Evolutionary conservation across 306 rosid genomes (phyloP).

Genomic region (Cotoneaster glaucophyllus): DNA sequence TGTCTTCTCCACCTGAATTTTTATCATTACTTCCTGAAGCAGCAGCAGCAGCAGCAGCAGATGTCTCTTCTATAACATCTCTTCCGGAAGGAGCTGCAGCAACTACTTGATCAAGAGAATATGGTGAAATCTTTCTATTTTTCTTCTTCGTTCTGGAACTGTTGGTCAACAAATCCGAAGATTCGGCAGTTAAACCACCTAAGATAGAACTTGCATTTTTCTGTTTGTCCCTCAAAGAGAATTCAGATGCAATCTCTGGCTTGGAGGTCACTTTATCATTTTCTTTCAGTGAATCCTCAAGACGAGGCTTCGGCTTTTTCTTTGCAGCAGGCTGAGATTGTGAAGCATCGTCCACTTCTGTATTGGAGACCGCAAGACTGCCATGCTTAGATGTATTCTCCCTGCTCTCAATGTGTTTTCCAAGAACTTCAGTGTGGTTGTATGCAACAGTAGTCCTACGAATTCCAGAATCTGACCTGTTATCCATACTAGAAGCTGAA

Average conservation of each 20-base stretch:
- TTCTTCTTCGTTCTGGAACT: constrained; percentile 21
- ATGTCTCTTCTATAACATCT: constrained; percentile 25
- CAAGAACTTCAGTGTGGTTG: constrained; percentile 30
- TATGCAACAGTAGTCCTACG: constrained; percentile 10
- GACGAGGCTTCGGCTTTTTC: constrained; percentile 28
- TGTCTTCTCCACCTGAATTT: constrained; percentile 11
- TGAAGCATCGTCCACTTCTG: constrained; percentile 25
- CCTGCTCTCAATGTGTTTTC: constrained; percentile 13
- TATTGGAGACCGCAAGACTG: neutral
- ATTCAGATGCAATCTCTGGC: constrained; percentile 25
- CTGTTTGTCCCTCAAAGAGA: constrained; percentile 26
- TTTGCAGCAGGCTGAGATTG: constrained; percentile 19
- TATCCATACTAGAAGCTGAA: constrained; percentile 16
- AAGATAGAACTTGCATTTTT: constrained; percentile 23
- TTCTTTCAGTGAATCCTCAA: constrained; percentile 12
- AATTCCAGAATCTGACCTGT: constrained; percentile 17
- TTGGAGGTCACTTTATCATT: constrained; percentile 22
- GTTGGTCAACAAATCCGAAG: constrained; percentile 16
- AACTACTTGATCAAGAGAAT: constrained; percentile 12
- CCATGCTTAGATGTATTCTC: neutral
- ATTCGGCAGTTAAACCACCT: constrained; percentile 24
- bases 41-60: neutral
- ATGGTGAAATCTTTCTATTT: constrained; percentile 25
- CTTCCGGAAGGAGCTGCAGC: constrained; percentile 26
- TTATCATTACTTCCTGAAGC: neutral